Base-by-base conservation (phyloP, 176 grass and related monocot genomes). In the Aegilops umbellulata region DNA sequence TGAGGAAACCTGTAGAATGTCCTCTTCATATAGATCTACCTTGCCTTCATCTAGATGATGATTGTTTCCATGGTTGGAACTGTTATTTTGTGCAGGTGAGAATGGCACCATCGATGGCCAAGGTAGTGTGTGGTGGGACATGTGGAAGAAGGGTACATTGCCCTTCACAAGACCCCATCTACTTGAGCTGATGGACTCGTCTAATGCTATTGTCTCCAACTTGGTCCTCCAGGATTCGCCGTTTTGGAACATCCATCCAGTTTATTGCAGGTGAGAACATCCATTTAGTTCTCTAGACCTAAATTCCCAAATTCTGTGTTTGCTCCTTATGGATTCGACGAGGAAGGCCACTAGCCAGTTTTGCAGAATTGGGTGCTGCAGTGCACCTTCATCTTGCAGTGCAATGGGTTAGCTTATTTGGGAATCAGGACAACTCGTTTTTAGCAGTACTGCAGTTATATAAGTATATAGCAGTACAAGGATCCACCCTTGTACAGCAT, bases 181-280 rank as follows among this genome's bases (percentile, higher is more conserved):
- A 17, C 72, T 94, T 31, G 94, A 98, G 90, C 79, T 98, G 25
- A 92, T 92, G 88, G 87, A 91, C 77, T 95, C 92, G 38, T 92
- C 88, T n/a, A 86, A 95, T 88, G 76, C 92, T 25, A 80, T 98
- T 13, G 86, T 98, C 76, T 95, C 92, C 51, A 89, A 94, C 78
- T 61, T 95, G 15, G 84, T 95, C 36, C 94, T 98, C 73, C 85
- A 73, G 82, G 89, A 95, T 80, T 98, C 97, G 0, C 93, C 93
- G 1, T 98, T 98, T 81, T 95, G 97, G 97, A 98, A 95, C 80
- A 95, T 98, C 64, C 94, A 98, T 89, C 94, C 94, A 88, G 97
- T 98, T 86, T 98, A 98, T 88, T 95, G 90, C 88, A 94, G 90
- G 97, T 95, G 41, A 84, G 61, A 55, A 83, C 10, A 80, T 47